Base-by-base conservation (phyloP, 2,329 filamentous ascomycete genomes). In the Diaporthe batatas region DNA sequence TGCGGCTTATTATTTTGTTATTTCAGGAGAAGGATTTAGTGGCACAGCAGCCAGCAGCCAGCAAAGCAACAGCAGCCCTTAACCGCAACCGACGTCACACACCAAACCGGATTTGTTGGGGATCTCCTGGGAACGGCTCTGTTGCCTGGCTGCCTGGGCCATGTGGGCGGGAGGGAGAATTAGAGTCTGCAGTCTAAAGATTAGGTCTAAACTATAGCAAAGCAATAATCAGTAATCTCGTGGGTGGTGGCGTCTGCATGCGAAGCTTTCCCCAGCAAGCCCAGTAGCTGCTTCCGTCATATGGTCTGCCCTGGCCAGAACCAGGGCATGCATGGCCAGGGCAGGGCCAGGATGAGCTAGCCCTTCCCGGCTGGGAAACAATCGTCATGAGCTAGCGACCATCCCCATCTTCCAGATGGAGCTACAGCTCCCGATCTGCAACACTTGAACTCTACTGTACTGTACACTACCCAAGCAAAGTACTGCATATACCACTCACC, bases 261-360 rank as follows among this genome's bases (percentile, higher is more conserved):
- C 47, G 62, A 67, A 67, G 62, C 62, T 67, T 53, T 25, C 32
- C 62, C 58, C n/a, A n/a, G n/a, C n/a, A n/a, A n/a, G n/a, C n/a
- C 58, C 58, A 44, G 32, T 39, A 53, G 62, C 62, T 53, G 47
- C 32, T 53, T 67, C 47, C 62, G 62, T 53, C 62, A 53, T 34
- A 25, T 14, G 14, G 32, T 67, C 36, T 39, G 36, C 36, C 36
- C 29, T 29, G 36, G 36, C 36, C 62, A 23, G 32, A 21, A 53
- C 47, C 62, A 67, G 57, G 36, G 14, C 29, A 5, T 29, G 29
- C 36, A 44, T 23, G 39, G 39, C 12, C 39, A 42, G 39, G 39
- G 39, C 39, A 16, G 39, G 39, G 39, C 57, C 29, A 29, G 62
- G 62, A 67, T 39, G 23, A 53, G 47, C 32, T 53, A 53, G 47